Evolutionary conservation across 345 rosid species (phyloP).

Genomic region (Eucalyptus pauciflora): DNA sequence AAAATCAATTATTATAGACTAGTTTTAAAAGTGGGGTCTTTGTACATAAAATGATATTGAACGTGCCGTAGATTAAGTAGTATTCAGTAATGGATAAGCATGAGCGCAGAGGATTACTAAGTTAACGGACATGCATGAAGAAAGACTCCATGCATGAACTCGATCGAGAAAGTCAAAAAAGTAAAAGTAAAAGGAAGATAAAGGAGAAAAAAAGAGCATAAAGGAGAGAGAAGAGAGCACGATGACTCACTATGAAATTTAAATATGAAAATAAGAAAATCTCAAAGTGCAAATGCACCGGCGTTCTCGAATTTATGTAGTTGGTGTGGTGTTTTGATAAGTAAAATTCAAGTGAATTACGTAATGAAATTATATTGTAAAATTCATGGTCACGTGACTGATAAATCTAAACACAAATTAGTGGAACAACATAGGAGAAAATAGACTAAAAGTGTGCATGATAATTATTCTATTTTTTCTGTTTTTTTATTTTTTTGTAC

Average conservation of each 20-base stretch:
- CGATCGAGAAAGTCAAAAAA: not conserved
- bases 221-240: not conserved
- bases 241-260: not conserved
- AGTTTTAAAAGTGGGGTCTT: not conserved
- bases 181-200: not conserved
- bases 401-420: not conserved
- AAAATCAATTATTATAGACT: not conserved
- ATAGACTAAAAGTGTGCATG: accelerated
- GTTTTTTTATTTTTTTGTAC: accelerated
- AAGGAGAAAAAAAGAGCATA: not conserved
- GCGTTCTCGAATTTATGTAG: not conserved
- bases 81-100: not conserved
- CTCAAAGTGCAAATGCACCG: not conserved
- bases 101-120: not conserved
- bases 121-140: not conserved
- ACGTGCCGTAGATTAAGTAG: not conserved
- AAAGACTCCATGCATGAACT: not conserved
- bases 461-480: no score
- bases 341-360: not conserved
- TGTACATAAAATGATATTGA: not conserved
- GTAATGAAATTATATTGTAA: not conserved
- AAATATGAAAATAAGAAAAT: not conserved
- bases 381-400: accelerated
- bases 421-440: not conserved
- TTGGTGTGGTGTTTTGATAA: not conserved